phyloP scores from a whole-genome alignment of 1,284 basidiomycete genomes.

The Rhodotorula sp. region DNA sequence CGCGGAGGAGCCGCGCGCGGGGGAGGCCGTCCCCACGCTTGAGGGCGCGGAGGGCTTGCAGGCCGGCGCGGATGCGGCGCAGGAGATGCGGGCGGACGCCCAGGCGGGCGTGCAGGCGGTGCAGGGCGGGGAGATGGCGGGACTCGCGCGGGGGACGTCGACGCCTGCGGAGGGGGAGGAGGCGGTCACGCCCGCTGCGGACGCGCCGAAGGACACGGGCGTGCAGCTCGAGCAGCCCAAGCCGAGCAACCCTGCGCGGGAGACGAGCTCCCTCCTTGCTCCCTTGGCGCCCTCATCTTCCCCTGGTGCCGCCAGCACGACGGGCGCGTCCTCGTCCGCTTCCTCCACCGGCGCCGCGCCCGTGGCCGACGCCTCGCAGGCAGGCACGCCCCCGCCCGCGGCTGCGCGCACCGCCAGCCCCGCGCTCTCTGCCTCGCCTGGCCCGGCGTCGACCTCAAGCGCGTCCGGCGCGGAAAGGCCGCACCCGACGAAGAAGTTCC shows the following conservation, averaged over 20 bases:
- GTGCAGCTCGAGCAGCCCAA: conserved; percentile 2
- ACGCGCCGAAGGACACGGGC: no score
- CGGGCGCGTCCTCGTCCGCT: not conserved
- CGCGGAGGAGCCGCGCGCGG: not conserved
- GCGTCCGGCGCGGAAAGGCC: conserved; percentile 53
- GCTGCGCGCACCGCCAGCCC: conserved; percentile 2
- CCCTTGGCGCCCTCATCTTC: not conserved
- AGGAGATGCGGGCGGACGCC: no score
- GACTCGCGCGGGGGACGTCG: not conserved
- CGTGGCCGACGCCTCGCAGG: not conserved
- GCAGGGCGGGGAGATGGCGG: no score
- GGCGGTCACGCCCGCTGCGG: no score
- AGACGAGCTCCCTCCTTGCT: not conserved
- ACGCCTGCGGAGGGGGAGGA: no score
- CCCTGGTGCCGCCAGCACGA: no score
- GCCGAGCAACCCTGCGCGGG: conserved; percentile 12
- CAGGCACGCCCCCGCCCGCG: not conserved
- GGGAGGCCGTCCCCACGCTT: no score
- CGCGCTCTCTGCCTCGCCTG: conserved; percentile 1
- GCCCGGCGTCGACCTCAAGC: conserved; percentile 4
- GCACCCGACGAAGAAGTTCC: conserved; percentile 68
- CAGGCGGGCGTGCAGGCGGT: no score
- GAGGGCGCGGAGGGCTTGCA: no score
- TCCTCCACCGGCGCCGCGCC: not conserved
- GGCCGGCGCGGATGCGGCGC: not conserved